Evolutionary conservation across 257 asterid species (phyloP).

Genomic region (Sherardia arvensis): DNA sequence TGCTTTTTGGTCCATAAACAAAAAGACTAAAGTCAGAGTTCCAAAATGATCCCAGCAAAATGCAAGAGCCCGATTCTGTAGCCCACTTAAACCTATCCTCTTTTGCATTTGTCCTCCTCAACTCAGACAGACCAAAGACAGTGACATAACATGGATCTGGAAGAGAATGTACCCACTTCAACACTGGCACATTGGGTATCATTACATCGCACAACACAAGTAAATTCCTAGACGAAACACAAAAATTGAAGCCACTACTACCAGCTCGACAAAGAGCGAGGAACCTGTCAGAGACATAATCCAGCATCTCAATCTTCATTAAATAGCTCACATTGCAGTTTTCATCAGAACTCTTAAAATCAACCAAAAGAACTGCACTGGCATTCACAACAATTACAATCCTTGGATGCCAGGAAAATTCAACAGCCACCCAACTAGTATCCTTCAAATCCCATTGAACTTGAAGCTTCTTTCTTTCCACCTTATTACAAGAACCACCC

Average conservation of each 20-base stretch:
- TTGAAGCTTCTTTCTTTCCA: slow-evolving; percentile 20
- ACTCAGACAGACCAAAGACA: slow-evolving; percentile 44
- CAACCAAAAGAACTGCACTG: slow-evolving; percentile 50
- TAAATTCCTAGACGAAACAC: slow-evolving; percentile 35
- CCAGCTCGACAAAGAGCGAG: slow-evolving; percentile 43
- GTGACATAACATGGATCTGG: slow-evolving; percentile 42
- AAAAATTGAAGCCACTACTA: slow-evolving; percentile 37
- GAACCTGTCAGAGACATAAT: slow-evolving; percentile 45
- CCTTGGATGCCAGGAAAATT: slow-evolving; percentile 74
- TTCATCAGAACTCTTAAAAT: slow-evolving; percentile 38
- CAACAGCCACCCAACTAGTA: slow-evolving; percentile 49
- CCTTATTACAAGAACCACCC: slow-evolving; percentile 13
- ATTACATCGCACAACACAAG: slow-evolving; percentile 69
- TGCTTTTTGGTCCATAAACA: slow-evolving; percentile 50
- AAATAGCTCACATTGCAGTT: slow-evolving; percentile 32
- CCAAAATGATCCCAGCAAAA: slow-evolving; percentile 84
- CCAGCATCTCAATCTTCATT: slow-evolving; percentile 45
- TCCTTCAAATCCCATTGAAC: slow-evolving; percentile 30
- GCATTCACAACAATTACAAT: slow-evolving; percentile 45
- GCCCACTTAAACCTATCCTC: slow-evolving; percentile 40
- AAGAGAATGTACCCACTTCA: slow-evolving; percentile 58
- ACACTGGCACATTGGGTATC: slow-evolving; percentile 40
- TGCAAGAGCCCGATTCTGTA: slow-evolving; percentile 63
- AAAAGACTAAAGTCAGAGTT: slow-evolving; percentile 50
- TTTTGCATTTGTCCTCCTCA: slow-evolving; percentile 44